Evolutionary conservation across 768 basidiomycete species (phyloP).

Genomic region (Amanita jacksonii): DNA sequence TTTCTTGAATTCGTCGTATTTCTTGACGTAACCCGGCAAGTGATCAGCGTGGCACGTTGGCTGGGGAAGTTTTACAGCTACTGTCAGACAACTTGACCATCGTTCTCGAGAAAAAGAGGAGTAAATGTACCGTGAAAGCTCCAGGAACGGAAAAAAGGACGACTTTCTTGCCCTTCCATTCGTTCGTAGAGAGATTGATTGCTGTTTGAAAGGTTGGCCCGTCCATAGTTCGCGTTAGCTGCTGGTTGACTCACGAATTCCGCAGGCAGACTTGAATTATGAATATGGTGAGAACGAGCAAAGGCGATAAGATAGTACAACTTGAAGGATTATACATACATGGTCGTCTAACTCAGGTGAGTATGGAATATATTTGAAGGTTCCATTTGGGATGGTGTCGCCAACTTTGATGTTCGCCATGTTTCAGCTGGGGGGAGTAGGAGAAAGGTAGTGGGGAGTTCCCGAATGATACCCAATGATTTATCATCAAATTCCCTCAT

Average conservation of each 20-base stretch:
- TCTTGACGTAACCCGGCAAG: constrained; percentile 54
- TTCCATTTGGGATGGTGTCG: constrained; percentile 28
- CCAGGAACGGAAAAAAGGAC: constrained; percentile 73
- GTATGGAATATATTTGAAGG: constrained; percentile 49
- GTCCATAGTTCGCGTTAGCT: neutral
- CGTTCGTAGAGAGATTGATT: constrained; percentile 40
- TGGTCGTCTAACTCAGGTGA: constrained; percentile 51
- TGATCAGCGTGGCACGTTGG: constrained; percentile 60
- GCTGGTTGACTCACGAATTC: constrained; percentile 41
- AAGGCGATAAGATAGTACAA: neutral
- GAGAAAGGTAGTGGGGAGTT: no score
- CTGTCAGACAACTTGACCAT: constrained; percentile 22
- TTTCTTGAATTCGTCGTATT: constrained; percentile 64
- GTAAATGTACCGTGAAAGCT: constrained; percentile 58
- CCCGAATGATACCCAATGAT: no score
- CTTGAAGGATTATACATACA: constrained; percentile 25
- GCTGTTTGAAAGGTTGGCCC: constrained; percentile 35
- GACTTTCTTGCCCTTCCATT: constrained; percentile 78
- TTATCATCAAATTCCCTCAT: no score
- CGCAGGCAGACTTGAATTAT: constrained; percentile 47
- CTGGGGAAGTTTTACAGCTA: constrained; percentile 36
- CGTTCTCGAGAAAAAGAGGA: constrained; percentile 13
- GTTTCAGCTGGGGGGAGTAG: no score
- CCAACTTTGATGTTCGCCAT: constrained; percentile 28
- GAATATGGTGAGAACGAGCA: no score